Conservation (phyloP, 805 yeast species). For the Lachancea nothofagi region DNA sequence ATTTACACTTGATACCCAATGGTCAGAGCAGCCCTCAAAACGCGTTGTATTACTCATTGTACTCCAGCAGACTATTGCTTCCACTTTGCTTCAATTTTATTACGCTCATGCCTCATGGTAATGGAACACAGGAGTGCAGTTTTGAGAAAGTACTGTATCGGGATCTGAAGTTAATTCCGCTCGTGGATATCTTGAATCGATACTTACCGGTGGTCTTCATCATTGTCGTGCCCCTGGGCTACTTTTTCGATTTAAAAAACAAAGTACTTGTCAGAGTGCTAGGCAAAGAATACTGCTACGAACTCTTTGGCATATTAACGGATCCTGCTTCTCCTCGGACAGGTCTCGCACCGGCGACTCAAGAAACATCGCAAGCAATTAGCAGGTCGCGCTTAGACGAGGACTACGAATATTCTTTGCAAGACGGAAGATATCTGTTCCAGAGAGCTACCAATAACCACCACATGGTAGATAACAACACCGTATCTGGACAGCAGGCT, state of each 20-base stretch:
- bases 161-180: constrained; percentile 27
- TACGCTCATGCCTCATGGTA: constrained; percentile 21
- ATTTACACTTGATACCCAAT: constrained; percentile 30
- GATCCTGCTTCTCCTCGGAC: constrained; percentile 16
- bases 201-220: constrained; percentile 27
- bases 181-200: constrained; percentile 25
- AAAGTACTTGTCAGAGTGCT: constrained; percentile 25
- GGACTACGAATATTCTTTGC: constrained; percentile 32
- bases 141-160: constrained; percentile 25
- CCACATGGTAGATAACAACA: constrained; percentile 10
- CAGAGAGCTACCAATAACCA: constrained; percentile 29
- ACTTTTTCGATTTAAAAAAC: constrained; percentile 28
- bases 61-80: constrained; percentile 31
- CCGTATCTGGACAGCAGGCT: not conserved
- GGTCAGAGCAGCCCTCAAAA: constrained; percentile 32
- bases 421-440: constrained; percentile 31
- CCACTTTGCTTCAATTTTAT: constrained; percentile 33
- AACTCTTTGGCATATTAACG: constrained; percentile 31
- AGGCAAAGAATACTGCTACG: constrained; percentile 33
- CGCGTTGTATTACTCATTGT: constrained; percentile 29
- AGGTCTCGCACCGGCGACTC: constrained; percentile 15
- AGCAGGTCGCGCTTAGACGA: constrained; percentile 38
- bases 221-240: constrained; percentile 22
- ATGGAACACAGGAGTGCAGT: constrained; percentile 16
- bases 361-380: not conserved